Evolutionary conservation across 2,329 filamentous ascomycete species (phyloP).

Genomic region (Alternaria sp.): DNA sequence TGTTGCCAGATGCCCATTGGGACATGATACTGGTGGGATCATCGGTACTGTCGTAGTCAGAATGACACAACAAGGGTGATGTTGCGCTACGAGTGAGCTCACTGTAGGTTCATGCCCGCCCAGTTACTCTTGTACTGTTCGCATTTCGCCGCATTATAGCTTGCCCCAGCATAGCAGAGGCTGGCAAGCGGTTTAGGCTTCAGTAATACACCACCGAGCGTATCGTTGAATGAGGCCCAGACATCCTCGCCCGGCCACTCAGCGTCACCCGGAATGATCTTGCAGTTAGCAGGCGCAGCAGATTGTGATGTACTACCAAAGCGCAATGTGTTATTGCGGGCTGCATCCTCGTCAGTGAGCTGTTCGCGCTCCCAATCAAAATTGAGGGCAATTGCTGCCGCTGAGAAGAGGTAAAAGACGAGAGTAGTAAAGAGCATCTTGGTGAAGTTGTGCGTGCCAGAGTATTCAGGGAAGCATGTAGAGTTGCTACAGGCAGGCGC

Average conservation of each 20-base stretch:
- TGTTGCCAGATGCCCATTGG: slow-evolving; percentile 31
- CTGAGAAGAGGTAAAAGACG: neutral
- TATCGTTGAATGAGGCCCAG: slow-evolving; percentile 31
- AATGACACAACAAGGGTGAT: neutral
- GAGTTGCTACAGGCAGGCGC: neutral
- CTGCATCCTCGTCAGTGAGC: slow-evolving; percentile 27
- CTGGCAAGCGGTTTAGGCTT: slow-evolving; percentile 30
- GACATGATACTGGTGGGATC: slow-evolving; percentile 31
- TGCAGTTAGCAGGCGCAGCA: slow-evolving; percentile 18
- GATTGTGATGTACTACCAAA: slow-evolving; percentile 14
- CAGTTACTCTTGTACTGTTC: slow-evolving; percentile 21
- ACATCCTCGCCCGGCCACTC: slow-evolving; percentile 29
- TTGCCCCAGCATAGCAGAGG: slow-evolving; percentile 29
- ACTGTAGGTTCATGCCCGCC: slow-evolving; percentile 28
- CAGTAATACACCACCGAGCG: slow-evolving; percentile 28
- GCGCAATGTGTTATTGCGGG: slow-evolving; percentile 17
- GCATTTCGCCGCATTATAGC: slow-evolving; percentile 25
- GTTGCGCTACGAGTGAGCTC: neutral
- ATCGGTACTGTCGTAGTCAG: slow-evolving; percentile 21
- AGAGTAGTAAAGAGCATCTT: neutral
- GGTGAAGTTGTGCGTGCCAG: neutral
- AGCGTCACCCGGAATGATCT: slow-evolving; percentile 23
- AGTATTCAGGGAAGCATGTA: neutral
- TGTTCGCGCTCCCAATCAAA: slow-evolving; percentile 34
- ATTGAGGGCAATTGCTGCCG: slow-evolving; percentile 16